Percentiles rank a stretch among this genome's conserved stretches.
Conservation (phyloP, 2,329 filamentous ascomycete species). For the Cadophora sp. region DNA sequence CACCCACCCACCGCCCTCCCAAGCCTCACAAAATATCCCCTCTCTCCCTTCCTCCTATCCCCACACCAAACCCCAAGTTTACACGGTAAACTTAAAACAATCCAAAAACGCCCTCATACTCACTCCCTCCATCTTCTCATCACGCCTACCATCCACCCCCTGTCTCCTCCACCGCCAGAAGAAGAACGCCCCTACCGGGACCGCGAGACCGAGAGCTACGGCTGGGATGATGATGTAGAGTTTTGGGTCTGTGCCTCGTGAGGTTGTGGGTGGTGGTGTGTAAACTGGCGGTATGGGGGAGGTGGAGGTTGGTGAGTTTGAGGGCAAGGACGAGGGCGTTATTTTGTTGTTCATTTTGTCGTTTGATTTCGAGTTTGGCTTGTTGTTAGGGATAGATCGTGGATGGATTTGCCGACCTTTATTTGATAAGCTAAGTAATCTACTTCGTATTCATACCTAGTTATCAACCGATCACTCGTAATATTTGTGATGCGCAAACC, state of each 20-base stretch:
- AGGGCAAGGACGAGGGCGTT: background rate
- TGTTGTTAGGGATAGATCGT: background rate
- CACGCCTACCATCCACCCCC: background rate
- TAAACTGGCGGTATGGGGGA: background rate
- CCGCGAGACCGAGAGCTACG: background rate
- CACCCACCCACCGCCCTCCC: no score
- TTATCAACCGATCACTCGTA: no score
- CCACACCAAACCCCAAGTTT: background rate
- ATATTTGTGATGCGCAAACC: no score
- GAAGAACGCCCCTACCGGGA: background rate
- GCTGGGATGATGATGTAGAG: constrained; percentile 5
- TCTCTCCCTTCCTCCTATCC: background rate
- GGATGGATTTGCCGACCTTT: background rate
- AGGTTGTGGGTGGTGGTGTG: background rate
- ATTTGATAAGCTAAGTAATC: background rate
- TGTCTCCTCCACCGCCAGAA: background rate
- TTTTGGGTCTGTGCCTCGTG: background rate
- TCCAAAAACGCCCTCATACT: background rate
- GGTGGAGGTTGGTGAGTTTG: background rate
- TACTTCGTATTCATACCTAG: no score
- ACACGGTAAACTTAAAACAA: background rate
- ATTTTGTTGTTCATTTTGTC: background rate
- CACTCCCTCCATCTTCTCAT: background rate
- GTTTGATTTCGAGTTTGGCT: background rate
- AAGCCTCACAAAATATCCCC: no score